Base-by-base conservation (phyloP, 345 rosid genomes). In the Dipteronia sinensis region DNA sequence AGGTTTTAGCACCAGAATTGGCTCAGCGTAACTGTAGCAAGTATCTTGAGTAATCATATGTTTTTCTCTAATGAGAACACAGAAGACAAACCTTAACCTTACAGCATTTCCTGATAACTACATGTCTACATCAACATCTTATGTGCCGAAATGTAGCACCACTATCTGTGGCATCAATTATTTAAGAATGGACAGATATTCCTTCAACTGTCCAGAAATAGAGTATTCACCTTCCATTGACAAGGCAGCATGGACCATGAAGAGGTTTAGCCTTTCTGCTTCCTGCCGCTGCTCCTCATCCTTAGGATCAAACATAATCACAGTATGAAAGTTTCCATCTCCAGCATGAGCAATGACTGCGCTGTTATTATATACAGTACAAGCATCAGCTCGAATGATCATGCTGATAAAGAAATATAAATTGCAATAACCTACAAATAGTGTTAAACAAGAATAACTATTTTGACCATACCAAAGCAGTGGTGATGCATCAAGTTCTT, bases 311-410 rank as follows among this genome's bases (percentile, higher is more conserved):
- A 95, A 95, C 77, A 95, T 85, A 68, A 95, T 83, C 61, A 90
- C 80, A 1, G 91, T 86, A 85, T 95, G 99, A 73, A 95, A 91
- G 83, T 93, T 95, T 55, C 98, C 97, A 84, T 95, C 99, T 71
- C 98, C 98, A 12, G 98, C 99, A 84, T 93, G 99, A 34, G 98
- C 97, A 87, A 95, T 76, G 64, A 95, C 91, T 0, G 96, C 72
- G 81, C 98, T 95, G 89, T 73, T 77, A 78, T 76, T 49, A 71
- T 46, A 75, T 25, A 44, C 12, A 65, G 23, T 0, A n/a, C 22
- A 17, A 49, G 40, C 47, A 40, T 75, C 59, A 42, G 71, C 69
- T 81, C 40, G 65, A 61, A n/a, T n/a, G 23, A 15, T 66, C 15
- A 64, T 7, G 40, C 29, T 17, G 42, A 67, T 4, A 46, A 59